phyloP scores from a whole-genome alignment of 2,329 filamentous ascomycete species.

The Diaporthe velutina region DNA sequence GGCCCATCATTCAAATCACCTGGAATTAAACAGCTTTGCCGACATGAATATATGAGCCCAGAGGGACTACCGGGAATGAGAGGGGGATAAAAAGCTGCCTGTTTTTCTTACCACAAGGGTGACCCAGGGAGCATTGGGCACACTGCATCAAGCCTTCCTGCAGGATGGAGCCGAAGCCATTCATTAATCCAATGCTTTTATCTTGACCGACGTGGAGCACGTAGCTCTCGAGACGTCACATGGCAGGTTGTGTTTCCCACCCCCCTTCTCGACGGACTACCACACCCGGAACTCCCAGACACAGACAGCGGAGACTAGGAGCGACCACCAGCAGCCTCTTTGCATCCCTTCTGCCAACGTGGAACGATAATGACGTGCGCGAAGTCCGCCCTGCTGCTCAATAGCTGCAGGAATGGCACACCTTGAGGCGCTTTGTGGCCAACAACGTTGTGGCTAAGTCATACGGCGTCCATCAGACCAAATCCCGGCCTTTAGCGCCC shows the following conservation, averaged over 20 bases:
- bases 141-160: slow-evolving; percentile 25
- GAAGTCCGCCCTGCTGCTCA: neutral
- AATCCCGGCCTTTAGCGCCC: neutral
- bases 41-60: neutral
- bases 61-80: neutral
- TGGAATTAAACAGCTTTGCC: neutral
- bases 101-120: slow-evolving; percentile 1
- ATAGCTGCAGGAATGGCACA: neutral
- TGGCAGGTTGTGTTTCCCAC: slow-evolving; percentile 18
- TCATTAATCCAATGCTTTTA: neutral
- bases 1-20: neutral
- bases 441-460: neutral
- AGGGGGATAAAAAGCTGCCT: neutral
- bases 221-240: slow-evolving; percentile 10
- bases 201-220: slow-evolving; percentile 23
- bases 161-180: slow-evolving; percentile 6
- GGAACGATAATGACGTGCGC: slow-evolving; percentile 24
- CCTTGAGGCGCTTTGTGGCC: neutral
- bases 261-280: neutral
- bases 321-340: neutral
- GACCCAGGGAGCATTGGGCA: slow-evolving; percentile 9
- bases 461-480: neutral
- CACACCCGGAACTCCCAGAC: neutral
- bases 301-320: slow-evolving; percentile 1
- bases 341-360: neutral